phyloP scores from a whole-genome alignment of 441 rosid genomes.

The Brassica balearica region DNA sequence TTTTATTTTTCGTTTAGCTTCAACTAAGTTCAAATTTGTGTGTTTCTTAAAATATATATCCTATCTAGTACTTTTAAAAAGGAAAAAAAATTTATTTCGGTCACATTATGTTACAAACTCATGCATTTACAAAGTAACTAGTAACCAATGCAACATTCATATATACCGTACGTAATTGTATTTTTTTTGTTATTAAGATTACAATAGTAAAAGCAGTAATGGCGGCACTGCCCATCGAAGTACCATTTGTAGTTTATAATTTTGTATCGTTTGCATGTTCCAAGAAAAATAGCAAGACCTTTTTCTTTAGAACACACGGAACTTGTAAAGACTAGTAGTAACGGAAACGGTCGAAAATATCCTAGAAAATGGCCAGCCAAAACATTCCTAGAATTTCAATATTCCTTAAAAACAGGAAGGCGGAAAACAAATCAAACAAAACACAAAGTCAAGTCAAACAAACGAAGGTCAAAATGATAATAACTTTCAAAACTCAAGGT shows the following conservation, averaged over 20 bases:
- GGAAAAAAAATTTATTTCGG: not conserved
- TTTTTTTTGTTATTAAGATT: not conserved
- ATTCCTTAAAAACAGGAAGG: constrained; percentile 8
- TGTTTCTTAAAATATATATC: not conserved
- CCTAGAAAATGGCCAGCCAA: constrained; percentile 30
- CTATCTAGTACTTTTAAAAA: not conserved
- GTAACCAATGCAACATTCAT: not conserved
- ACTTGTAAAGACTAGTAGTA: not conserved
- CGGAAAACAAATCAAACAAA: constrained; percentile 29
- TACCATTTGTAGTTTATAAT: not conserved
- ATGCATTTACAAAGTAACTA: not conserved
- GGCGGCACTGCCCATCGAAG: not conserved
- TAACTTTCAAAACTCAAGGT: constrained; percentile 16
- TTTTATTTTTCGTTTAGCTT: not conserved
- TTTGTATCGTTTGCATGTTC: constrained; percentile 17
- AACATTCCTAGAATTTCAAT: constrained; percentile 11
- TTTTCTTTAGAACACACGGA: constrained; percentile 19
- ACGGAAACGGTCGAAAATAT: constrained; percentile 31
- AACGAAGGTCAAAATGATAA: constrained; percentile 22
- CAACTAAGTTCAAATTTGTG: not conserved
- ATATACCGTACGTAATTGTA: not conserved
- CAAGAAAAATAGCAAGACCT: not conserved
- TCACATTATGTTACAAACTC: not conserved
- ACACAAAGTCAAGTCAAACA: constrained; percentile 42
- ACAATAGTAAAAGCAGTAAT: not conserved